Conservation (phyloP, 2,329 filamentous ascomycete genomes). For the Teratosphaeria pseudoeucalypti region DNA sequence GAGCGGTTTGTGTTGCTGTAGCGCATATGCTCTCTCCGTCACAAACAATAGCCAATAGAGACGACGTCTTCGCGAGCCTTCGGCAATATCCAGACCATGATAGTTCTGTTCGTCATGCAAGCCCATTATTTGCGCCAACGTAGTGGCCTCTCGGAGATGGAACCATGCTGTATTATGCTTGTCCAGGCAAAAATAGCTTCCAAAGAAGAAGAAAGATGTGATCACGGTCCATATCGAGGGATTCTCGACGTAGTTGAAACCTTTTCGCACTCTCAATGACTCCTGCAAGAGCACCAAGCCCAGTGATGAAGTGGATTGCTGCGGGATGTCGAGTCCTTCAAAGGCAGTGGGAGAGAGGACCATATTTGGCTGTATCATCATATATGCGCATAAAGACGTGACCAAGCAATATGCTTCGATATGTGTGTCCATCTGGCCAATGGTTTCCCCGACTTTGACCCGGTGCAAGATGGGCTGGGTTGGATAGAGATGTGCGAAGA, state of each 20-base stretch:
- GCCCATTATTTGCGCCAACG: conserved; percentile 47
- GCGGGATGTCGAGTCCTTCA: conserved; percentile 40
- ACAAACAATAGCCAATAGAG: conserved; percentile 56
- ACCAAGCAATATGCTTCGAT: conserved; percentile 50
- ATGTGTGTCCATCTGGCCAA: conserved; percentile 41
- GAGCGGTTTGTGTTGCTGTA: conserved; percentile 53
- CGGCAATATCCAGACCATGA: conserved; percentile 35
- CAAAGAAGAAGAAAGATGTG: conserved; percentile 52
- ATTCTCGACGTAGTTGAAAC: conserved; percentile 48
- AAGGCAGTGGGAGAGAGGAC: conserved; percentile 30
- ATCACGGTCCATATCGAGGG: conserved; percentile 47
- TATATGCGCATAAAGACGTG: conserved; percentile 40
- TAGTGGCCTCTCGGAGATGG: conserved; percentile 51
- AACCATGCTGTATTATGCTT: conserved; percentile 53
- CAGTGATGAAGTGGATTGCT: conserved; percentile 33
- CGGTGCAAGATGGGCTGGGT: conserved; percentile 51
- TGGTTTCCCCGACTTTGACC: conserved; percentile 40
- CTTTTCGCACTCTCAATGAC: conserved; percentile 45
- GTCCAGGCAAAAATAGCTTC: conserved; percentile 52
- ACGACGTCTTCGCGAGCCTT: conserved; percentile 44
- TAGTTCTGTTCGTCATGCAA: conserved; percentile 51
- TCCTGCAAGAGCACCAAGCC: conserved; percentile 50
- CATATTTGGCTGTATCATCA: conserved; percentile 41
- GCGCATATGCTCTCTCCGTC: conserved; percentile 53
- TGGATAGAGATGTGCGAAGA: conserved; percentile 53